Base-by-base conservation (phyloP, 768 basidiomycete genomes). In the Boletus coccyginus region DNA sequence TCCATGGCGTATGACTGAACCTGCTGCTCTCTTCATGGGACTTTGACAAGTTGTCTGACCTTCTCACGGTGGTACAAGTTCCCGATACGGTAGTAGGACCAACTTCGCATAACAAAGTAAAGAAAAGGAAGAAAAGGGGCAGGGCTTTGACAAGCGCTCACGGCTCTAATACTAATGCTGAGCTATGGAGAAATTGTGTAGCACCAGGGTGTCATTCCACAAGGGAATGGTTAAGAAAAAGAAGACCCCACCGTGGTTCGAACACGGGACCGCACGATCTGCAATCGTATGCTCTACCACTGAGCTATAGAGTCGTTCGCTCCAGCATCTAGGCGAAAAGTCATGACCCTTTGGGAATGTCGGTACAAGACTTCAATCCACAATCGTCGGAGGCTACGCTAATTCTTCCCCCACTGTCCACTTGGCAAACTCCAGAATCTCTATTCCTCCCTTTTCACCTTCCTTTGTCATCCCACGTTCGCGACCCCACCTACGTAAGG, bases 271-370 rank as follows among this genome's bases (percentile, higher is more conserved):
- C 73, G 52, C 68, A 73, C 80, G 79, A 81, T 81, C 77, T 81
- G 79, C 78, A 80, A 79, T 80, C 79, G 80, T 71, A 73, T 79
- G 80, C 78, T 81, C 76, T 80, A 80, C 78, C 78, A 78, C 78
- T 79, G 72, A 71, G 70, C 70, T 73, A 71, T 70, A 46, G 60
- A 66, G 70, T 66, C 70, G 0, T 35, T 19, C 3, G 13, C 1
- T 7, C 12, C 2, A 14, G 2, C 1, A 2, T 0, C 2, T 21
- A 0, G 0, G 0, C 19, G 7, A 16, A 21, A 16, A 2, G 3
- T 3, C 14, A 35, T 4, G 2, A 10, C 17, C 2, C 27, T 6
- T 50, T 42, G 47, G 11, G 8, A 6, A 7, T 24, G 10, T 24
- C 8, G 7, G 17, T 32, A 11, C 19, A 40, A 39, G 13, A 5